Percentiles rank a stretch among this genome's conserved stretches.
Evolutionary conservation across 2,329 filamentous ascomycete species (phyloP).

Genomic region (Alternaria angustiovoidea): DNA sequence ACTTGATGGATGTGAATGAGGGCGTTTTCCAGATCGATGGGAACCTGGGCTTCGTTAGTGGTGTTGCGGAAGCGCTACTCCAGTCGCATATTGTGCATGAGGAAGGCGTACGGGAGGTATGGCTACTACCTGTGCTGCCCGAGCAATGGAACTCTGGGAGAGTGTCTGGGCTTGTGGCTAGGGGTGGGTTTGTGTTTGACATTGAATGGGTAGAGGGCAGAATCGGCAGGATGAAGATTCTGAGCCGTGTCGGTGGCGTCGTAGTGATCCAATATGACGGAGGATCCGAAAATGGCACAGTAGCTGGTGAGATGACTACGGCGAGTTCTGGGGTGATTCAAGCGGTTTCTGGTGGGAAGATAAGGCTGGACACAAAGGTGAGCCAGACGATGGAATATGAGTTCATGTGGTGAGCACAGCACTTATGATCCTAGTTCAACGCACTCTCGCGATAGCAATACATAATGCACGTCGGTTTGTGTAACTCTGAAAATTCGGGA

Average conservation of each 20-base stretch:
- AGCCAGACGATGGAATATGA: conserved; percentile 2
- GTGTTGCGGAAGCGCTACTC: conserved; percentile 57
- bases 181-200: conserved; percentile 30
- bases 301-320: no score
- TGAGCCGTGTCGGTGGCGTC: no score
- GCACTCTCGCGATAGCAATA: neutral
- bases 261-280: no score
- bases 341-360: no score
- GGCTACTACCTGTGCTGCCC: conserved; percentile 21
- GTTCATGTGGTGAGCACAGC: neutral
- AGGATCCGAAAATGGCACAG: no score
- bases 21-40: conserved; percentile 48
- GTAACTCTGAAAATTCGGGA: neutral
- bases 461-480: neutral
- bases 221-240: no score
- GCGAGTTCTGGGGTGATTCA: no score
- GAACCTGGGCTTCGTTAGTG: conserved; percentile 60
- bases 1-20: conserved; percentile 19
- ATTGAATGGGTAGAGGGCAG: conserved; percentile 22
- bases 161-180: conserved; percentile 23
- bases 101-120: conserved; percentile 10
- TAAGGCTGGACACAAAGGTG: neutral
- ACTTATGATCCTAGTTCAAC: neutral
- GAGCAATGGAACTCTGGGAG: conserved; percentile 18
- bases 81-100: conserved; percentile 39